Evolutionary conservation across 2,329 filamentous ascomycete species (phyloP).

Genomic region (Penicillium sp.): DNA sequence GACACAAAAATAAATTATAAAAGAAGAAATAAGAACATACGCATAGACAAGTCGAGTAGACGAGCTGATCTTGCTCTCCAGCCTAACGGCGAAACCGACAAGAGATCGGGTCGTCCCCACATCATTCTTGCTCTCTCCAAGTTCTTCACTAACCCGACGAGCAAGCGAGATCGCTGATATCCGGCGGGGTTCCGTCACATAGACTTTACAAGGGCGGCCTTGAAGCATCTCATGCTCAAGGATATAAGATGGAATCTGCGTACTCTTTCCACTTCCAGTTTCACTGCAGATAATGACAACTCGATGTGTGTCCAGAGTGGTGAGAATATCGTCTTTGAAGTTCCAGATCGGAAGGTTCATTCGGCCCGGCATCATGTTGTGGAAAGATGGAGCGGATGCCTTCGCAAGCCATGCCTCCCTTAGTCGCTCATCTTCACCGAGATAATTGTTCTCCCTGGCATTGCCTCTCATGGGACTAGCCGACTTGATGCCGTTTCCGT

Average conservation of each 20-base stretch:
- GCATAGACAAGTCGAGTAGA: slow-evolving; percentile 88
- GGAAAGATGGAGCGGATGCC: slow-evolving; percentile 58
- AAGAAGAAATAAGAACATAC: slow-evolving; percentile 46
- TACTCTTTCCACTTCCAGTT: slow-evolving; percentile 96
- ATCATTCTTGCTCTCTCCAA: slow-evolving; percentile 81
- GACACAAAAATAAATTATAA: neutral
- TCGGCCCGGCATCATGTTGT: slow-evolving; percentile 75
- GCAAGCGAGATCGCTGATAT: slow-evolving; percentile 96
- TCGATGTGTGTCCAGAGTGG: slow-evolving; percentile 75
- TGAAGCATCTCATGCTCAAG: slow-evolving; percentile 82
- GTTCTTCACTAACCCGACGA: slow-evolving; percentile 87
- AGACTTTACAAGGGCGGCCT: slow-evolving; percentile 84
- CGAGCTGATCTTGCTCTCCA: slow-evolving; percentile 82
- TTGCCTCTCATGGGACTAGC: slow-evolving; percentile 26
- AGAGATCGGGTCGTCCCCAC: slow-evolving; percentile 80
- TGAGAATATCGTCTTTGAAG: slow-evolving; percentile 76
- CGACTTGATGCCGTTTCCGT: slow-evolving; percentile 31
- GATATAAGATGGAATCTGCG: slow-evolving; percentile 92
- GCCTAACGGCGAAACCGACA: slow-evolving; percentile 89
- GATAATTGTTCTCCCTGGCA: slow-evolving; percentile 21
- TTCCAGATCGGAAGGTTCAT: slow-evolving; percentile 87
- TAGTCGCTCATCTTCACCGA: slow-evolving; percentile 42
- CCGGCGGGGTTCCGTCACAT: slow-evolving; percentile 90
- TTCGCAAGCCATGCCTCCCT: slow-evolving; percentile 56
- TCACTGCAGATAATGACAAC: slow-evolving; percentile 94